phyloP scores from a whole-genome alignment of 495 filamentous ascomycete genomes.

The Cairneyella variabilis region DNA sequence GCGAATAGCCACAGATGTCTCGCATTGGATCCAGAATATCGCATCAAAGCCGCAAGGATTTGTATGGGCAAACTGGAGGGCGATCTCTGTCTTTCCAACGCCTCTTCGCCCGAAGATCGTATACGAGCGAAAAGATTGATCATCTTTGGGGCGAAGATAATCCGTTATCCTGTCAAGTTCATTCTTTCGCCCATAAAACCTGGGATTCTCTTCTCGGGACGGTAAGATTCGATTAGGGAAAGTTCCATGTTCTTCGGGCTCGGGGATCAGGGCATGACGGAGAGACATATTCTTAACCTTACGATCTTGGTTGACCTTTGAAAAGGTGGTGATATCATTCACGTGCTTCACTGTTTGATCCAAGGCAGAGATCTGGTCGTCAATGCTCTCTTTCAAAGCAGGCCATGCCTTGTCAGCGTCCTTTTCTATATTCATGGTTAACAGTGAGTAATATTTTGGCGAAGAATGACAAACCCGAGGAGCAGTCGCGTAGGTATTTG shows the following conservation, averaged over 20 bases:
- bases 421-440: background rate
- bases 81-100: conserved; percentile 15
- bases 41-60: conserved; percentile 11
- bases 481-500: background rate
- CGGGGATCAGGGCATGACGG: background rate
- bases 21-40: conserved; percentile 21
- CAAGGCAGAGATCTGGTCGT: background rate
- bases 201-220: background rate
- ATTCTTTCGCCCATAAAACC: conserved; percentile 11
- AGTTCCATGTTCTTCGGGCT: background rate
- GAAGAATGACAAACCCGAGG: background rate
- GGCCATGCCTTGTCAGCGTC: background rate
- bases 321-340: background rate
- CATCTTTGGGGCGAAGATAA: background rate
- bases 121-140: background rate
- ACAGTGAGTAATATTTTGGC: background rate
- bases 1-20: conserved; percentile 18
- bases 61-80: conserved; percentile 5
- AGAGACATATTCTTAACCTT: background rate
- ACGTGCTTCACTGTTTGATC: conserved; percentile 1
- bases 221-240: conserved; percentile 11
- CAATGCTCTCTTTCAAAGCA: background rate
- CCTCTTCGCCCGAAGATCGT: conserved; percentile 14
- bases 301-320: conserved; percentile 4
- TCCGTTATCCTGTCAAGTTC: conserved; percentile 6